phyloP scores from a whole-genome alignment of 441 rosid species.

The Cnidoscolus chayamansa region DNA sequence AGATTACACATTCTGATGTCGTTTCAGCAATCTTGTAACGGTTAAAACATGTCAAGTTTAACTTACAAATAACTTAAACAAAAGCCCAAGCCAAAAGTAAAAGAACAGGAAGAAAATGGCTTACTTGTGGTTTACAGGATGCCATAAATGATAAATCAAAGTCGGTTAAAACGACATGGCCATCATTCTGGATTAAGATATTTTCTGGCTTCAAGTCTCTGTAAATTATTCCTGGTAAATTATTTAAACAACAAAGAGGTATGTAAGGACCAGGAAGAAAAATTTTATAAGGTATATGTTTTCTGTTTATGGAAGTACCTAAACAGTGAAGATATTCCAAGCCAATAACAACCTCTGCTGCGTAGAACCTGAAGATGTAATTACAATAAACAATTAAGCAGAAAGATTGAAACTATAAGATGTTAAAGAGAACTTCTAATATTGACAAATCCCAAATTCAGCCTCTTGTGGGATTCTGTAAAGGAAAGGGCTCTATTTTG shows the following conservation, averaged over 20 bases:
- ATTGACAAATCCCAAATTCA: not conserved
- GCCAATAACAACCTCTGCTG: slow-evolving; percentile 83
- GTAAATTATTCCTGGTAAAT: slow-evolving; percentile 65
- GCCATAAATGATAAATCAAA: slow-evolving; percentile 91
- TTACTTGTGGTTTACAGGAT: slow-evolving; percentile 72
- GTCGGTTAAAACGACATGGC: slow-evolving; percentile 79
- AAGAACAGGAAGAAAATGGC: slow-evolving; percentile 11
- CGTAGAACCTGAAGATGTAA: slow-evolving; percentile 71
- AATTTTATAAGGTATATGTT: not conserved
- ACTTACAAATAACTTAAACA: no score
- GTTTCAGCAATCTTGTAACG: no score
- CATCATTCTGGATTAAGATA: slow-evolving; percentile 79
- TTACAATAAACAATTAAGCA: slow-evolving; percentile 10
- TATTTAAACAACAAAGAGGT: not conserved
- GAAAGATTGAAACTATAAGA: slow-evolving; percentile 1
- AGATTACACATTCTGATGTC: not conserved
- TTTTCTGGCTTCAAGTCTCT: slow-evolving; percentile 97
- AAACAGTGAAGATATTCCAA: slow-evolving; percentile 97
- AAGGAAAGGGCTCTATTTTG: no score
- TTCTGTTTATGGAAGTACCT: slow-evolving; percentile 45
- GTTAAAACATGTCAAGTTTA: no score
- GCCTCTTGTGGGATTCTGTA: no score
- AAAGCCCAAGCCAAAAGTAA: not conserved
- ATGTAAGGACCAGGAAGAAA: not conserved
- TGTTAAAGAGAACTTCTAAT: not conserved